Percentiles rank a stretch among this genome's conserved stretches.
Conservation (phyloP, 352 stramenopile genomes). For the Phytophthora crassamura region DNA sequence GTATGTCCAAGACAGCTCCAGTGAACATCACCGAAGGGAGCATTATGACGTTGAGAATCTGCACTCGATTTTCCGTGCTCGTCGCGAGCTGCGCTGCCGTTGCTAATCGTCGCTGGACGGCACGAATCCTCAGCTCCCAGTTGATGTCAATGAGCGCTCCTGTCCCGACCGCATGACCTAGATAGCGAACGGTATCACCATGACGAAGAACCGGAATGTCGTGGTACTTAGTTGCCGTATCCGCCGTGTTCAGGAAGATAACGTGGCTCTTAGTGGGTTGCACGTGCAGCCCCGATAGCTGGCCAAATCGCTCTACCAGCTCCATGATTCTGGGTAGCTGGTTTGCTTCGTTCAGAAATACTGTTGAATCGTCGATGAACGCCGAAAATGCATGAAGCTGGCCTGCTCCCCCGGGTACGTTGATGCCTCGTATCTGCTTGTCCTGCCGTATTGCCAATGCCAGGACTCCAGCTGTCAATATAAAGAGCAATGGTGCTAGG, state of each 20-base stretch:
- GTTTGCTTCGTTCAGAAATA: not conserved
- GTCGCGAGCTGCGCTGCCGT: not conserved
- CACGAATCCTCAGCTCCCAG: not conserved
- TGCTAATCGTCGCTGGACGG: not conserved
- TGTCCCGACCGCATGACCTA: not conserved
- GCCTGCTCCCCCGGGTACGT: not conserved
- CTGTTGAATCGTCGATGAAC: constrained; percentile 9
- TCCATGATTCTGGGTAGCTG: not conserved
- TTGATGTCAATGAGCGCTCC: not conserved
- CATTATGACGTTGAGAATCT: too few species aligned
- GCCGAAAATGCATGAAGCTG: not conserved
- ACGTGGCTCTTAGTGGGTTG: not conserved
- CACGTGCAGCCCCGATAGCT: not conserved
- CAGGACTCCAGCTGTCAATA: too few species aligned
- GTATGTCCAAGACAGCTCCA: too few species aligned
- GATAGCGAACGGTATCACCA: not conserved
- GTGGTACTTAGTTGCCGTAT: not conserved
- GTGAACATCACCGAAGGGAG: too few species aligned
- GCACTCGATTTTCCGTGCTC: not conserved
- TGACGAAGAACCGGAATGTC: not conserved
- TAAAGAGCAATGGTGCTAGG: too few species aligned
- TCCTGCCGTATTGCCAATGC: too few species aligned
- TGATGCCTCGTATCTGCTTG: not conserved
- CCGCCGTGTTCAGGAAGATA: not conserved
- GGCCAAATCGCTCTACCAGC: not conserved